These are phyloP conservation scores for Mycena vitilis DNA, from an alignment of 768 basidiomycete genomes.

Conservation along the genomic window DNA sequence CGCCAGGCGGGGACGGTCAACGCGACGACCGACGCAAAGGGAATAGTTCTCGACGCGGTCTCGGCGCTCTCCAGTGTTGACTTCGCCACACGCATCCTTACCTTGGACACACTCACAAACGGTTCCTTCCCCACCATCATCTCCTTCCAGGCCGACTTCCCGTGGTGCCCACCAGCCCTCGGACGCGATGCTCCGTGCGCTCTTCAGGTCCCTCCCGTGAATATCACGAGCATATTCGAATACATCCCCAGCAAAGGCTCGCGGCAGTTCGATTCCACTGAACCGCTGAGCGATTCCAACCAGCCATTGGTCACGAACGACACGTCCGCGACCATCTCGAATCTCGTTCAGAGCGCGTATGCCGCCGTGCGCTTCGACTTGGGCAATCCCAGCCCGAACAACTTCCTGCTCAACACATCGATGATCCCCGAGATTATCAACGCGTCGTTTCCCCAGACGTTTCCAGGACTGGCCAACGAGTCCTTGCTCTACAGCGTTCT, in stretches of 20 bases:
- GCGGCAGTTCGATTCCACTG: neutral
- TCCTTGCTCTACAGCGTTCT: conserved; percentile 15
- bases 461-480: neutral
- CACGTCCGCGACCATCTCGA: conserved; percentile 32
- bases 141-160: conserved; percentile 19
- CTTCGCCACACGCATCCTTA: neutral
- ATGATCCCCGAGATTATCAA: neutral
- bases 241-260: neutral
- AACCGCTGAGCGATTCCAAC: neutral
- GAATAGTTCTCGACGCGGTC: neutral
- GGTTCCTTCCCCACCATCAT: neutral
- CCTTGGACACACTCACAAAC: neutral
- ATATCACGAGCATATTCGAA: conserved; percentile 7
- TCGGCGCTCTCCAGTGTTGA: neutral
- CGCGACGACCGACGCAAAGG: conserved; percentile 20
- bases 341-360: conserved; percentile 39
- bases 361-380: conserved; percentile 44
- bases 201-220: conserved; percentile 1
- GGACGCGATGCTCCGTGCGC: conserved; percentile 24
- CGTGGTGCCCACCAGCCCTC: conserved; percentile 21
- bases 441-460: conserved; percentile 8
- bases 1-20: conserved; percentile 19
- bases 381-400: conserved; percentile 43
- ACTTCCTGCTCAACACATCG: conserved; percentile 40
- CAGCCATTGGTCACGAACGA: conserved; percentile 19